These are phyloP conservation scores for Hanseniaspora guilliermondii DNA, from an alignment of 805 yeast species.

Conservation along the genomic window DNA sequence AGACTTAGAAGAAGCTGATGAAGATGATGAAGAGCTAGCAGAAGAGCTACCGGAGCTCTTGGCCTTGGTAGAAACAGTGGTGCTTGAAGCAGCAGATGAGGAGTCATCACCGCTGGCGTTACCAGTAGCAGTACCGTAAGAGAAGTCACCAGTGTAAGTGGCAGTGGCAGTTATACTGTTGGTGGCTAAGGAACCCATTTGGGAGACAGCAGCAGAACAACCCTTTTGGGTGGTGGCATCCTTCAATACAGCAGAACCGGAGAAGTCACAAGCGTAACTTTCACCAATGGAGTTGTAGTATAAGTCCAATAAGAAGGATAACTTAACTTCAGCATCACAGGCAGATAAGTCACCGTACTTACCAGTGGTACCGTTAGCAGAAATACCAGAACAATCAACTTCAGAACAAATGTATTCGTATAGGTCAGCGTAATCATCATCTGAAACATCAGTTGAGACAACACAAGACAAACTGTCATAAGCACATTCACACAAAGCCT, in stretches of 20 bases:
- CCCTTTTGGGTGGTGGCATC: slow-evolving; percentile 37
- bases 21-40: slow-evolving; percentile 14
- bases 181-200: slow-evolving; percentile 50
- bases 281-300: slow-evolving; percentile 43
- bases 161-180: slow-evolving; percentile 28
- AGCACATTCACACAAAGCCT: slow-evolving; percentile 53
- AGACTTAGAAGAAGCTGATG: slow-evolving; percentile 21
- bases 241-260: slow-evolving; percentile 51
- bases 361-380: slow-evolving; percentile 52
- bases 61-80: slow-evolving; percentile 15
- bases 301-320: slow-evolving; percentile 51
- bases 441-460: slow-evolving; percentile 31
- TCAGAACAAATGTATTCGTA: slow-evolving; percentile 47
- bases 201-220: slow-evolving; percentile 44
- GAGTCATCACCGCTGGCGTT: slow-evolving; percentile 12
- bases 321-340: slow-evolving; percentile 54
- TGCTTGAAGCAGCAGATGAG: slow-evolving; percentile 16
- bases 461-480: slow-evolving; percentile 46
- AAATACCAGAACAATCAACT: slow-evolving; percentile 48
- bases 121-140: slow-evolving; percentile 18
- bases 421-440: slow-evolving; percentile 47
- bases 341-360: slow-evolving; percentile 60
- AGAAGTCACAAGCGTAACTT: slow-evolving; percentile 49
- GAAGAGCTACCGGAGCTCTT: slow-evolving; percentile 16
- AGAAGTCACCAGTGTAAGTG: slow-evolving; percentile 25